Conservation (phyloP, 2,329 filamentous ascomycete genomes). For the Sporothrix curviconia region DNA sequence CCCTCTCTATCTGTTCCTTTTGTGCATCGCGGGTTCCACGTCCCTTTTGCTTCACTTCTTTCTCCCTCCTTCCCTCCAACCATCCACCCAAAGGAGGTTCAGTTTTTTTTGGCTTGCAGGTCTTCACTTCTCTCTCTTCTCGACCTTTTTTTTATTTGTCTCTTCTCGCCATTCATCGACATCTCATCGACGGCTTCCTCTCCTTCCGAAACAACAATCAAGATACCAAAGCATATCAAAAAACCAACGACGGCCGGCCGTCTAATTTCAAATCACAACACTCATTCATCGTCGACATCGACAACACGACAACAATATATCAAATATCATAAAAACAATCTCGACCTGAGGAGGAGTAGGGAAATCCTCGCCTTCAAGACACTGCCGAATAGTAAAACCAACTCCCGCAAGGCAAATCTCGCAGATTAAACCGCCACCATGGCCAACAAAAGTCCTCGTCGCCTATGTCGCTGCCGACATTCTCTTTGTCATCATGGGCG, state of each 20-base stretch:
- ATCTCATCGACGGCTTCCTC: background rate
- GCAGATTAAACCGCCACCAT: constrained; percentile 35
- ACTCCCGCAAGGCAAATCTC: background rate
- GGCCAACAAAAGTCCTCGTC: constrained; percentile 49
- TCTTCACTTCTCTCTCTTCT: constrained; percentile 4
- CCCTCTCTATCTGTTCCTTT: background rate
- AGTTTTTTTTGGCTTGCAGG: background rate
- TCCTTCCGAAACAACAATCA: background rate
- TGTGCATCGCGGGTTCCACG: constrained; percentile 12
- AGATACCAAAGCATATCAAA: background rate
- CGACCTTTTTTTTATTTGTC: background rate
- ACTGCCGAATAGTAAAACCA: too few species aligned
- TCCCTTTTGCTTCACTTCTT: background rate
- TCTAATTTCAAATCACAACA: background rate
- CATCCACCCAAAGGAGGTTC: background rate
- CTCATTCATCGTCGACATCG: too few species aligned
- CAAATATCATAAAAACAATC: too few species aligned
- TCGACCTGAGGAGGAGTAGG: too few species aligned
- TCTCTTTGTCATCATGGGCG: constrained; percentile 48
- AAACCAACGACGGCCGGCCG: constrained; percentile 3
- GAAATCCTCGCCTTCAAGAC: too few species aligned
- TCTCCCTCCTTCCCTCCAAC: background rate
- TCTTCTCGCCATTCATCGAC: background rate
- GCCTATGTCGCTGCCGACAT: constrained; percentile 42
- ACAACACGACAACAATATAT: background rate